A percentile compares a stretch with the other conserved stretches of the same genome.
Evolutionary conservation across 306 rosid genomes (phyloP).

Genomic region (cucumber (Cucumis sativus)): DNA sequence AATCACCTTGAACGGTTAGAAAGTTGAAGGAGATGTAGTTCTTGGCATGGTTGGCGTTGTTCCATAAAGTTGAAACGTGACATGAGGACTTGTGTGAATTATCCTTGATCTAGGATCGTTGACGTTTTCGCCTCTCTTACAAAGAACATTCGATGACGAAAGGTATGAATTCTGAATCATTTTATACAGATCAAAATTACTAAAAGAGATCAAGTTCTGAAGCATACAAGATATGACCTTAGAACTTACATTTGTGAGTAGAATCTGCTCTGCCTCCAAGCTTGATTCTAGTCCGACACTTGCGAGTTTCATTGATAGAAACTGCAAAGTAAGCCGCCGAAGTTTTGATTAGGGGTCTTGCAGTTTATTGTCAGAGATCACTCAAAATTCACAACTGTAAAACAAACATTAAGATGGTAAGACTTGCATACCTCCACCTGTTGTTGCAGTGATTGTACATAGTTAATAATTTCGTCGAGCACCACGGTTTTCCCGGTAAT

Average conservation of each 20-base stretch:
- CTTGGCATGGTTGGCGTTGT: constrained; percentile 37
- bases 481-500: constrained; percentile 89
- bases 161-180: neutral
- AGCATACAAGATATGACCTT: neutral
- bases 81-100: constrained; percentile 38
- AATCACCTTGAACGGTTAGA: constrained; percentile 60
- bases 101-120: constrained; percentile 38
- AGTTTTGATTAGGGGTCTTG: neutral
- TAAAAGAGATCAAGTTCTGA: neutral
- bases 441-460: constrained; percentile 91
- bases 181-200: neutral
- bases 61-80: constrained; percentile 50
- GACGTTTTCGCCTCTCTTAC: constrained; percentile 29
- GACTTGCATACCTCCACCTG: constrained; percentile 78
- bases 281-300: constrained; percentile 78
- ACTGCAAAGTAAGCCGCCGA: constrained; percentile 27
- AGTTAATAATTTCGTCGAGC: constrained; percentile 95
- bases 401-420: neutral
- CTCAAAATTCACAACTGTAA: neutral
- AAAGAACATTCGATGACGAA: constrained; percentile 35
- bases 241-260: constrained; percentile 68
- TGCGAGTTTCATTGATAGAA: constrained; percentile 96
- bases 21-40: constrained; percentile 30
- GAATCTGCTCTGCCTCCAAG: constrained; percentile 54
- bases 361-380: neutral